Percentiles rank a stretch among this genome's conserved stretches.
These are phyloP conservation scores for Chimonanthus salicifolius DNA, from an alignment of 164 flowering plant species.

Conservation along the genomic window DNA sequence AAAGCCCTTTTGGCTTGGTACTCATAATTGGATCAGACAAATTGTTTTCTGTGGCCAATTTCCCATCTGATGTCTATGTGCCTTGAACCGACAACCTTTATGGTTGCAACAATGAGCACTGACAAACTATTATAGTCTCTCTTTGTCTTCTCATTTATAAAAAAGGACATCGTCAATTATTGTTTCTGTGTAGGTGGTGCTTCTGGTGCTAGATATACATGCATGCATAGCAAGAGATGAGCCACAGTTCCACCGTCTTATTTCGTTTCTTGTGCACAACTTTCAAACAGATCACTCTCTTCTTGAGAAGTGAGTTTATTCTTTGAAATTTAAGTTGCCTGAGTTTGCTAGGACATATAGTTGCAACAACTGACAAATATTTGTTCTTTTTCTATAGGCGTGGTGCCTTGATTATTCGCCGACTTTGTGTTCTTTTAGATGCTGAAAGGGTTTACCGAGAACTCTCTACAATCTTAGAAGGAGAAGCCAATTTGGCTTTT, in stretches of 20 bases:
- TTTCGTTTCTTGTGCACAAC: constrained; percentile 60
- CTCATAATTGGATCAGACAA: too few relatives aligned
- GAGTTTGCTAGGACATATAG: not conserved
- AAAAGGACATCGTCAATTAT: not conserved
- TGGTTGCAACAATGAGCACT: not conserved
- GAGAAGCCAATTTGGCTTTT: constrained; percentile 83
- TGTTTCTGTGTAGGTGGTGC: constrained; percentile 60
- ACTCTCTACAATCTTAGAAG: constrained; percentile 71
- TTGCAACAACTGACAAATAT: not conserved
- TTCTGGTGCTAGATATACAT: constrained; percentile 88
- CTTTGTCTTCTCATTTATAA: too few relatives aligned
- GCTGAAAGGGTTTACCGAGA: constrained; percentile 86
- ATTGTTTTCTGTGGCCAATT: too few relatives aligned
- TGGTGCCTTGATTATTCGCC: constrained; percentile 88
- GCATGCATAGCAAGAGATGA: constrained; percentile 89
- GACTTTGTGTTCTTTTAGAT: constrained; percentile 86
- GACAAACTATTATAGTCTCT: not conserved
- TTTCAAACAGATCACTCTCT: constrained; percentile 70
- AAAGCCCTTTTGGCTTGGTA: too few relatives aligned
- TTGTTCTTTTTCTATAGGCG: constrained; percentile 45
- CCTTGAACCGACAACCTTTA: too few relatives aligned
- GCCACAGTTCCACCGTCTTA: constrained; percentile 69
- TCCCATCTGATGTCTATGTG: too few relatives aligned
- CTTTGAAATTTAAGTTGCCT: not conserved
- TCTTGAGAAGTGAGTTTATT: constrained; percentile 74